phyloP scores from a whole-genome alignment of 2,329 filamentous ascomycete species.

The Ascomycota sp. region DNA sequence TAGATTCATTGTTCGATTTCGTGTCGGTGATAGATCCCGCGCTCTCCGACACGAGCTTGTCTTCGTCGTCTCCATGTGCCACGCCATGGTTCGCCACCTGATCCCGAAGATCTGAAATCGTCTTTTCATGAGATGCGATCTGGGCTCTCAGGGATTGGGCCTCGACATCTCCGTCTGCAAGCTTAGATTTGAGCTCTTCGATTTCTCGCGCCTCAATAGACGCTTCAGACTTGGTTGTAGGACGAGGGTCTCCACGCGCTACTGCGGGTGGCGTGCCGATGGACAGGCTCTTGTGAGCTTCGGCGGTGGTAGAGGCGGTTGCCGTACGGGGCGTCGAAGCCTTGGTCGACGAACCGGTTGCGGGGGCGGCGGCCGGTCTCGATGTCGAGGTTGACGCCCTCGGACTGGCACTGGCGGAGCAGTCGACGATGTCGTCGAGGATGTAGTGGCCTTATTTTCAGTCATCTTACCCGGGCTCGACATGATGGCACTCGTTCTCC shows the following conservation, averaged over 20 bases:
- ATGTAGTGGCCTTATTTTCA: slow-evolving; percentile 16
- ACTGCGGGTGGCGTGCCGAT: slow-evolving; percentile 18
- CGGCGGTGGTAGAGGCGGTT: slow-evolving; percentile 17
- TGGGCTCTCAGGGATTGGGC: slow-evolving; percentile 36
- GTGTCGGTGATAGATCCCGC: slow-evolving; percentile 23
- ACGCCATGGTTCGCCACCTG: slow-evolving; percentile 23
- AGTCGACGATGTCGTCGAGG: slow-evolving; percentile 10
- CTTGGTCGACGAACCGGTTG: too few species aligned
- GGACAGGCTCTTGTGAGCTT: slow-evolving; percentile 37
- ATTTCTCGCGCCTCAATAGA: slow-evolving; percentile 31
- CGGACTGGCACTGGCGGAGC: slow-evolving; percentile 14
- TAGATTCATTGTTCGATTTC: slow-evolving; percentile 27
- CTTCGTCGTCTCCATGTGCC: slow-evolving; percentile 16
- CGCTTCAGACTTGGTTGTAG: slow-evolving; percentile 16
- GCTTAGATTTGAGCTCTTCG: slow-evolving; percentile 38
- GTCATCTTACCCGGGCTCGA: slow-evolving; percentile 16
- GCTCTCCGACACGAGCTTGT: slow-evolving; percentile 20
- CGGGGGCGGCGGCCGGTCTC: slow-evolving; percentile 10
- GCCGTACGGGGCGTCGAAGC: slow-evolving; percentile 17
- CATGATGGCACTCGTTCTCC: slow-evolving; percentile 23
- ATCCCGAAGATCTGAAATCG: slow-evolving; percentile 31
- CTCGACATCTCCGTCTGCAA: slow-evolving; percentile 35
- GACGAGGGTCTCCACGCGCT: slow-evolving; percentile 18
- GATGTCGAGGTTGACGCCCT: slow-evolving; percentile 13
- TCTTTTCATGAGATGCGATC: slow-evolving; percentile 33